Evolutionary conservation across 2,329 filamentous ascomycete genomes (phyloP), one percentile per base, ranked within the genome.

Genomic region (Colletotrichum siamense): DNA sequence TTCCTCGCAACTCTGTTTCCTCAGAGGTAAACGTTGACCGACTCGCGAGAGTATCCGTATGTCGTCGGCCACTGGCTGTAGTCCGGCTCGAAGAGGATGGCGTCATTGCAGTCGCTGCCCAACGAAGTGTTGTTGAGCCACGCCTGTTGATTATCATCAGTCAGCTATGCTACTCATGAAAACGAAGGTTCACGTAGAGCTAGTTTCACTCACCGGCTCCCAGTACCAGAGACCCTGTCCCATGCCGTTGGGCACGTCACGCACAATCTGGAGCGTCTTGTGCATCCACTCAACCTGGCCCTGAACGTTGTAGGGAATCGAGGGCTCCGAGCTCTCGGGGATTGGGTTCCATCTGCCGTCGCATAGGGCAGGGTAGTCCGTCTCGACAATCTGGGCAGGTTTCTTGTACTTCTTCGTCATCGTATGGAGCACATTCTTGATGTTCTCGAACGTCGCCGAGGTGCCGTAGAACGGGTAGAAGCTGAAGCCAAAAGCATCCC

Each of bases 391-490:
- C 73, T 76, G 73, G 32, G 68, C 57, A 16, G 73, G 73, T 49
- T 76, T 76, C 39, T 34, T 49, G 70, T 76, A 76, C 73, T 65
- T 73, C 34, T 73, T 71, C 3, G 39, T 71, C 70, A 76, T 59
- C 57, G 34, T 65, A 12, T 49, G 57, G 18, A 76, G 69, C 32
- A 65, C 63, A 2, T 22, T 69, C 32, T 52, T n/a, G 8, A 76
- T 65, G 63, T 76, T 76, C 64, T 68, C 59, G 61, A 76, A 73
- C 34, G 73, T 76, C 18, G 73, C 73, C 44, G 70, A 39, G 8
- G 73, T 76, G 70, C 73, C 73, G 64, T 76, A 76, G 49, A 76
- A 76, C 5, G 73, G 73, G 69, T 76, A 76, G 44, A 76, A 76
- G 70, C 73, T 76, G 22, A 73, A 59, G 15, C 73, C 70, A 34